Base-by-base conservation (phyloP, 1,284 basidiomycete genomes). In the Trichosporon ovoides region DNA sequence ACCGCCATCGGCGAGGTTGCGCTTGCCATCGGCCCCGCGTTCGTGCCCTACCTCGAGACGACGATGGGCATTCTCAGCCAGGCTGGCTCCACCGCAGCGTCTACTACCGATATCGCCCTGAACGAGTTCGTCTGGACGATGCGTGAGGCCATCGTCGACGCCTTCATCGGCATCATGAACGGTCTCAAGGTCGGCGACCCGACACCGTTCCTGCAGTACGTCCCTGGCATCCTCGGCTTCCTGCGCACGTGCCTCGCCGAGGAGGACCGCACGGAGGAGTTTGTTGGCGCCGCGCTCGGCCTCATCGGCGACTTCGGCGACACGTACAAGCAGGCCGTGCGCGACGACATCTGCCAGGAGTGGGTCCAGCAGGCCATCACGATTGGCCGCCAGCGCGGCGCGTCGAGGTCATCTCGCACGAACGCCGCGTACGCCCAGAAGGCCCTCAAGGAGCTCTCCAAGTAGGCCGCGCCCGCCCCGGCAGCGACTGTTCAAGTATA, bases 1-100 rank as follows among this genome's bases (percentile, higher is more conserved):
- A 87, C 89, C 14, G 93, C 91, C 77, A 98, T 99, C 71, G 96
- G 96, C 36, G 95, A 99, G 74, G 89, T 99, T 65, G 95, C 94
- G 9, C 82, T 98, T 20, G 94, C 96, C 1, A 88, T 97, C 63
- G 92, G 91, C 1, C 79, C 84, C 10, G 81, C 81, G 12, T 99
- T 97, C 74, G 88, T 90, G 70, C 92, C 92, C 1, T 98, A 89
- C 77, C 81, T 97, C 52, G 85, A 87, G 60, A 90, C 89, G 10
- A 91, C 91, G 5, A 94, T 97, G 90, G 83, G 81, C 50, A 94
- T 98, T 24, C 80, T 99, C 53, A 83, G 85, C 66, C 94, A 98
- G 79, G 95, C 95, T 0, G 91, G 92, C 20, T 81, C 85, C 40
- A 84, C 95, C 59, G 83, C 89, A 64, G 87, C 90, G 1, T 87